phyloP scores from a whole-genome alignment of 352 stramenopile genomes.

The Pythium inflatum region DNA sequence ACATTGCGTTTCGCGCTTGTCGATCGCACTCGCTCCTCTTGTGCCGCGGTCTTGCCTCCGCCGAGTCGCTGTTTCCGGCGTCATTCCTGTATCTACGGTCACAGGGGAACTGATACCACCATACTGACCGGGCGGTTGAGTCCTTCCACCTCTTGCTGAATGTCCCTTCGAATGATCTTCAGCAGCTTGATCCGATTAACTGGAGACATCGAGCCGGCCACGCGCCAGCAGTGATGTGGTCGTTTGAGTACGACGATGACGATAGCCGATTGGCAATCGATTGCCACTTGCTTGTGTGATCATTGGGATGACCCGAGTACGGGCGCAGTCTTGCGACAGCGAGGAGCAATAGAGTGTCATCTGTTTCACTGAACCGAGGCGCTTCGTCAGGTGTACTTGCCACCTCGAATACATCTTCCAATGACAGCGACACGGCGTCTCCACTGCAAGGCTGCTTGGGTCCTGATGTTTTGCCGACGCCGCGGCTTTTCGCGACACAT shows the following conservation, averaged over 20 bases:
- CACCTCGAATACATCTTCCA: not conserved
- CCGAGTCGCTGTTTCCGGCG: too few species aligned
- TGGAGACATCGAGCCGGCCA: not conserved
- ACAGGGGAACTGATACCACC: not conserved
- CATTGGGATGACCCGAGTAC: not conserved
- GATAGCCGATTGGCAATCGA: not conserved
- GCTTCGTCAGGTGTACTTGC: not conserved
- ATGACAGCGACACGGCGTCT: not conserved
- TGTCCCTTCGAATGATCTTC: not conserved
- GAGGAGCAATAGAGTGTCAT: not conserved
- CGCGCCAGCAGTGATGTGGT: not conserved
- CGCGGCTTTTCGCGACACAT: not conserved
- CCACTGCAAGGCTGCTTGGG: not conserved
- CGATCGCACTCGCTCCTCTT: too few species aligned
- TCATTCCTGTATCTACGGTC: too few species aligned
- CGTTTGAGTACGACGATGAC: not conserved
- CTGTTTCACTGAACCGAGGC: not conserved
- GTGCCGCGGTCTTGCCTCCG: too few species aligned
- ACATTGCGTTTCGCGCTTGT: too few species aligned
- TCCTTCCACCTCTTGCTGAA: not conserved
- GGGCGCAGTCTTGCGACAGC: not conserved
- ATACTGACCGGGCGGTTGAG: not conserved
- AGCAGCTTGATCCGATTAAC: not conserved
- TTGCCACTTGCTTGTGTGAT: not conserved
- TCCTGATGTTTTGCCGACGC: not conserved